Evolutionary conservation across 306 rosid species (phyloP).

Genomic region (Argentina anserina): DNA sequence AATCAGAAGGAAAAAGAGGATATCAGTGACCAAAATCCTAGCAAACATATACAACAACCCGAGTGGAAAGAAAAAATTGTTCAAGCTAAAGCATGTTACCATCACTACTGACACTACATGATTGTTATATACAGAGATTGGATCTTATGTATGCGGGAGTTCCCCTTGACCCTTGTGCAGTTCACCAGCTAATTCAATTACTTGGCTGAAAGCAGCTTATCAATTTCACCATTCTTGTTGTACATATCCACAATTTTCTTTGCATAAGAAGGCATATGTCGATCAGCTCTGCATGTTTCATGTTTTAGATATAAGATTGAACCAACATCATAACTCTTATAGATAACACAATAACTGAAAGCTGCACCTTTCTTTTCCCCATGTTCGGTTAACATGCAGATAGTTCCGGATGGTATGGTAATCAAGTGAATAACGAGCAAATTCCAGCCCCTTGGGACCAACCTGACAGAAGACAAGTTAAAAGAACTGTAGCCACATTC

Average conservation of each 20-base stretch:
- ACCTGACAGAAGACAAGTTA: constrained; percentile 43
- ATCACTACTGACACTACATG: neutral
- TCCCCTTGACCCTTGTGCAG: neutral
- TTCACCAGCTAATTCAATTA: constrained; percentile 14
- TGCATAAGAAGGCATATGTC: constrained; percentile 78
- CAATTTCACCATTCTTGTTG: constrained; percentile 85
- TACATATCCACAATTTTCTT: constrained; percentile 82
- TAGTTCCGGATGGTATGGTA: constrained; percentile 94
- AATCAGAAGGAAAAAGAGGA: neutral
- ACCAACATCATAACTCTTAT: neutral
- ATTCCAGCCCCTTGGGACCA: constrained; percentile 93
- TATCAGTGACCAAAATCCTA: neutral
- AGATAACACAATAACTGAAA: neutral
- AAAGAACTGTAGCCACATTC: constrained; percentile 6
- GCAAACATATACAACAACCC: neutral
- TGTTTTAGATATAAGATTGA: constrained; percentile 17
- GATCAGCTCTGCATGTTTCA: constrained; percentile 71
- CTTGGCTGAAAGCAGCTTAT: constrained; percentile 59
- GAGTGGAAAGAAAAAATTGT: neutral
- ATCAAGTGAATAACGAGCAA: constrained; percentile 94
- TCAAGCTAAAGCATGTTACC: neutral
- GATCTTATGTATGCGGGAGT: neutral
- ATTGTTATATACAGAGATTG: neutral
- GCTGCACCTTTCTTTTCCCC: constrained; percentile 92
- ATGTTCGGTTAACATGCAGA: constrained; percentile 58